Base-by-base conservation (phyloP, 1,139 yeast genomes). In the Saccharomyces uvarum region DNA sequence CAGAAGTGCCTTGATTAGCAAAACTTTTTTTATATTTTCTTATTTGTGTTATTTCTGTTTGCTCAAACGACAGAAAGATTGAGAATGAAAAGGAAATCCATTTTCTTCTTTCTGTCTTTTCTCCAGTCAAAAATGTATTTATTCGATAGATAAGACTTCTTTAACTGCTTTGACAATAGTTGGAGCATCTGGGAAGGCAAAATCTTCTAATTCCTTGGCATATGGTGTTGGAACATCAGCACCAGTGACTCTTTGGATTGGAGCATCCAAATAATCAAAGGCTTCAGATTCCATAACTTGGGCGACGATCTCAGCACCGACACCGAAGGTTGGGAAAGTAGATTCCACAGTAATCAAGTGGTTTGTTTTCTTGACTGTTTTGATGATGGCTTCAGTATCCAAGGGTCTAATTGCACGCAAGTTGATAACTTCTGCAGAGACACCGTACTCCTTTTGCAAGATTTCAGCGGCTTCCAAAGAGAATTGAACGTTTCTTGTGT, bases 171-270 rank as follows among this genome's bases (percentile, higher is more conserved):
- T 86, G 72, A 88, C 81, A 67, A 95, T 87, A 63, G 90, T 83
- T 70, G 89, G 95, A 57, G 88, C 81, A 73, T 91, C 96, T 73
- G 99, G 99, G 96, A 95, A 93, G 56, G 99, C 97, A 73, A 93
- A 88, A 77, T 88, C 95, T 81, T 95, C 99, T 72, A 95, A 83
- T 77, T 87, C 95, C 75, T 84, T 82, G 65, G 97, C 97, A 73
- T 95, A 95, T 62, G 99, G 99, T 65, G 99, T 95, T 73, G 99
- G 99, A 42, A 91, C 97, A 77, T 95, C 99, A 71, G 98, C 95
- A 74, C 99, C 99, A 58, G 99, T 95, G 69, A 91, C 95, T 81
- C 99, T 89, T 77, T 87, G 96, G 64, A 93, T 93, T 65, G 99
- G 99, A 60, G 99, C 96, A 75, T 95, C 99, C 74, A 95, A 83